Evolutionary conservation across 2,329 filamentous ascomycete species (phyloP), one percentile per base, ranked within the genome.

Genomic region (Ceratocystis alfenasii): DNA sequence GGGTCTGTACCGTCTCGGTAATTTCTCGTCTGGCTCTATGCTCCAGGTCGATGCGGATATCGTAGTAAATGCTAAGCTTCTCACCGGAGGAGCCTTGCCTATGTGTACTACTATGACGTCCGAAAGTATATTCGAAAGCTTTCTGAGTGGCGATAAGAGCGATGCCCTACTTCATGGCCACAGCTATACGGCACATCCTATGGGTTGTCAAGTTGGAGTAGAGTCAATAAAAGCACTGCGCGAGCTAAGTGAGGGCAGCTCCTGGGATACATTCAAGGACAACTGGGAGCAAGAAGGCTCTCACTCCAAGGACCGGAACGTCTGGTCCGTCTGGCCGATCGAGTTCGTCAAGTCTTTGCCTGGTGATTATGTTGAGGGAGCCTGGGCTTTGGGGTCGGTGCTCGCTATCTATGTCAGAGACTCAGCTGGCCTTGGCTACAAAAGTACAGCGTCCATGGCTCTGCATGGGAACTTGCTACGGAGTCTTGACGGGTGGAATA

Each of bases 141-240:
- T 95, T 72, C 76, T 83, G 12, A 86, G 86, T 64, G 78, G 82
- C 0, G 85, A 90, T 62, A 95, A 94, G 75, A 84, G 83, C 0
- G 88, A 93, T 70, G 90, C 90, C 0, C 75, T 95, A 4, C 77
- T 95, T 2, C 90, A 95, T 70, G 90, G 90, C 0, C 90, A 95
- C 73, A 93, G 88, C 73, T 95, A 95, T 75, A 95, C 90, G 0
- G 90, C 90, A 0, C 89, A 95, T 73, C 81, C 90, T 0, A 82
- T 94, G 1, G 90, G 90, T 0, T 95, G 89, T 70, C 83, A 87
- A 57, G 88, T 95, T 0, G 90, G 87, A 0, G 78, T 87, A n/a
- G 82, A 84, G 63, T 86, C 84, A 0, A 73, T 95, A 7, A 73
- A 75, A 7, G 78, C 79, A 48, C 83, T 93, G 79, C 73, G 78